Base-by-base conservation (phyloP, 768 basidiomycete genomes). In the Hypholoma sublateritium region DNA sequence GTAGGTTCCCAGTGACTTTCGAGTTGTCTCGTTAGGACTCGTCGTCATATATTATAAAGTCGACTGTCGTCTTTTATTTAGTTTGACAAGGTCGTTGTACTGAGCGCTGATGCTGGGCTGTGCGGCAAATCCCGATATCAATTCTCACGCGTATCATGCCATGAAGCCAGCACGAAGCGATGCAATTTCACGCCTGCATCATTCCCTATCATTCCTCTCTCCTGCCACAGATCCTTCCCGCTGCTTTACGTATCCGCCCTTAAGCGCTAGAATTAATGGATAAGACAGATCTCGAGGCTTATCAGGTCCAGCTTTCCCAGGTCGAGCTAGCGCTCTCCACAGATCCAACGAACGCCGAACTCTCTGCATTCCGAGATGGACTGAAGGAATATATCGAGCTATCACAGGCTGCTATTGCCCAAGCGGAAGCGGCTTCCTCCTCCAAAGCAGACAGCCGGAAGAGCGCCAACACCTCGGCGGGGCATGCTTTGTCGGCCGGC, bases 301-400 rank as follows among this genome's bases (percentile, higher is more conserved):
- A 93, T 68, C 89, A 94, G 75, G 89, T 89, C 11, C 91, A 93
- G 69, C 86, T 93, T 57, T 85, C 87, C n/a, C 91, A 94, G 69
- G 92, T 95, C 59, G 90, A 94, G 70, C 73, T 84, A 53, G 88
- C 91, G 17, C 85, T 95, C 46, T 77, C 83, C 48, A 70, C 84
- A 41, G 93, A 95, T 67, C 89, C 91, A 4, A 75, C 77, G 64
- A 94, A 92, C 69, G 64, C 74, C 53, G 91, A 90, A 70, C 85
- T 94, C 46, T 72, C 80, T 37, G 85, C 83, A 25, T 82, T 95
- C 50, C 85, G 83, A 64, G 82, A 84, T 34, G 90, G 94, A 72
- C 81, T 95, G 50, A 80, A 86, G 67, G 85, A 93, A 72, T 90
- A 95, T 69, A 92, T 95, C 69, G 76, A 82, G 43, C 85, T 95